A percentile compares a stretch with the other conserved stretches of the same genome.
Conservation (phyloP, 1,139 yeast species). For the Debaryomyces subglobosus region DNA sequence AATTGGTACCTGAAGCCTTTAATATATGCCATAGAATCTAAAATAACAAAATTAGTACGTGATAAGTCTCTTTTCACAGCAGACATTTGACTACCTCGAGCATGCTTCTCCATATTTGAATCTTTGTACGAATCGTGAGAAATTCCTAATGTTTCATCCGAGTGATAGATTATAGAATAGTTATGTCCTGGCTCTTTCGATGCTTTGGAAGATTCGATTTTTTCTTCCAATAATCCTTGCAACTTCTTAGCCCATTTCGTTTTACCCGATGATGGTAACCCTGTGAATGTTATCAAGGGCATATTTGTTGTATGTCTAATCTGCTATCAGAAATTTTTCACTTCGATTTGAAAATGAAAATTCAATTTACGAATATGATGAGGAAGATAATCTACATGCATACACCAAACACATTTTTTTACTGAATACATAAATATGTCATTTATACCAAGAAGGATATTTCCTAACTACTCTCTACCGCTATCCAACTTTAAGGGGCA, state of each 20-base stretch:
- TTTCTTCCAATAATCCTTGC: conserved; percentile 46
- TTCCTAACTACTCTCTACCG: conserved; percentile 72
- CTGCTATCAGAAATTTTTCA: not conserved
- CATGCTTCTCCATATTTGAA: conserved; percentile 73
- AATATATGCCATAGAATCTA: conserved; percentile 87
- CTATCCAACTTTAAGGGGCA: conserved; percentile 89
- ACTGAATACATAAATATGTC: conserved; percentile 29
- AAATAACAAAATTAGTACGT: conserved; percentile 69
- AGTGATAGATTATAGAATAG: conserved; percentile 66
- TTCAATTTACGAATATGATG: not conserved
- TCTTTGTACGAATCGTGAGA: conserved; percentile 67
- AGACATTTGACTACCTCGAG: conserved; percentile 83
- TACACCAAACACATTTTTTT: not conserved
- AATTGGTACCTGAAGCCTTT: conserved; percentile 95
- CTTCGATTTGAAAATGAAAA: conserved; percentile 6
- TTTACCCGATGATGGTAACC: conserved; percentile 86
- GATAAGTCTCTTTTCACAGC: conserved; percentile 84
- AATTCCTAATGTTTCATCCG: conserved; percentile 79
- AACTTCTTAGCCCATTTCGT: conserved; percentile 70
- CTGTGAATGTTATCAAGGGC: conserved; percentile 87
- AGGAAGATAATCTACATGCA: not conserved
- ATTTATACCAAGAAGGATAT: conserved; percentile 46
- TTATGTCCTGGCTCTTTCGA: conserved; percentile 51
- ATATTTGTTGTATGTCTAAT: conserved; percentile 33
- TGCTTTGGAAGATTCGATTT: conserved; percentile 42